These are phyloP conservation scores for Fusarium sp. DNA, from an alignment of 2,329 filamentous ascomycete genomes.

Conservation along the genomic window DNA sequence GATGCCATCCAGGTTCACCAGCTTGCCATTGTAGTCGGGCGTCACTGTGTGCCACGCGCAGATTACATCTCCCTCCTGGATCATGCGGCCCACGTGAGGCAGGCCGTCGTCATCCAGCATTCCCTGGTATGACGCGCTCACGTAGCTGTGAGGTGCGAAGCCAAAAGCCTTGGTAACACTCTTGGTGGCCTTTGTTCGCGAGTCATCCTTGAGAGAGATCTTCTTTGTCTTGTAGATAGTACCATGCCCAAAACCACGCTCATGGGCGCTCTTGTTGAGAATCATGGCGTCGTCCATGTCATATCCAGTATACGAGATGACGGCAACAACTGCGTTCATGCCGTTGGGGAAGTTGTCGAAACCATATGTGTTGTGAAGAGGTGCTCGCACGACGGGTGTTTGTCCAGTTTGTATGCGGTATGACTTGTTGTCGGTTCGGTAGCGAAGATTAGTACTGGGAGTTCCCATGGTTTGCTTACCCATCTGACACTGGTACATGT, in stretches of 20 bases:
- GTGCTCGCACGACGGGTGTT: slow-evolving; percentile 91
- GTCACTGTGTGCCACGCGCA: slow-evolving; percentile 92
- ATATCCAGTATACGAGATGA: slow-evolving; percentile 98
- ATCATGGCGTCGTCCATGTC: slow-evolving; percentile 99
- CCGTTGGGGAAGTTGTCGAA: slow-evolving; percentile 99
- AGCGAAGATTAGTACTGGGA: slow-evolving; percentile 83
- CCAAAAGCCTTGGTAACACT: slow-evolving; percentile 87
- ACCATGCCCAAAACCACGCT: slow-evolving; percentile 94
- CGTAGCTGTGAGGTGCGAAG: slow-evolving; percentile 81
- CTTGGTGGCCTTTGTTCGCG: slow-evolving; percentile 73
- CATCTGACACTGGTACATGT: slow-evolving; percentile 99
- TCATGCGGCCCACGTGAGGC: slow-evolving; percentile 80
- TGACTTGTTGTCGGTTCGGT: slow-evolving; percentile 96
- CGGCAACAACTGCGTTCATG: slow-evolving; percentile 93
- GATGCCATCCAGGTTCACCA: slow-evolving; percentile 86
- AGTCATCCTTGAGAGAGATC: slow-evolving; percentile 85
- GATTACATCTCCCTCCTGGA: slow-evolving; percentile 85
- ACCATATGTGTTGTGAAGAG: slow-evolving; percentile 94
- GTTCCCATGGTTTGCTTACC: slow-evolving; percentile 99
- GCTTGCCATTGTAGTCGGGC: slow-evolving; percentile 80
- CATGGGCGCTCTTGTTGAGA: slow-evolving; percentile 95
- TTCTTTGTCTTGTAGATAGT: slow-evolving; percentile 99
- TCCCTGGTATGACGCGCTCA: slow-evolving; percentile 77
- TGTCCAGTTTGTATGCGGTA: slow-evolving; percentile 96
- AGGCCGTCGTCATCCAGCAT: slow-evolving; percentile 90